phyloP scores from a whole-genome alignment of 1,284 basidiomycete genomes.

The Wolfiporia cocos region DNA sequence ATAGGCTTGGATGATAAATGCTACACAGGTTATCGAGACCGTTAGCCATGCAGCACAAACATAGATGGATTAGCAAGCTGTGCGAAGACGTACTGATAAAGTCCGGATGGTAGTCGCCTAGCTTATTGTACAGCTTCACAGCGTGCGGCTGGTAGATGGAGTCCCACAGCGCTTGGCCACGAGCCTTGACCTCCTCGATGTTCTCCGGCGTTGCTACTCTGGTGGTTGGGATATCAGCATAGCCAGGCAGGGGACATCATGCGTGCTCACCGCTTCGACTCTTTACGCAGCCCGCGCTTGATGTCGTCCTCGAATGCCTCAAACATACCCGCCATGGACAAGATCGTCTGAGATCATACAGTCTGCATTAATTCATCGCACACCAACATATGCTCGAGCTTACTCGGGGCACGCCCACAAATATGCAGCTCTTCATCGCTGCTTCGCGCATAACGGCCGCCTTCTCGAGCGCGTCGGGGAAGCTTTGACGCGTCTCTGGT shows the following conservation, averaged over 20 bases:
- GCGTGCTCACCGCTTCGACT: conserved; percentile 53
- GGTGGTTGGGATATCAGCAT: conserved; percentile 11
- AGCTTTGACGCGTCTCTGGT: conserved; percentile 33
- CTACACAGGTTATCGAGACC: conserved; percentile 28
- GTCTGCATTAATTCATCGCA: too few relatives aligned
- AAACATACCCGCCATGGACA: conserved; percentile 72
- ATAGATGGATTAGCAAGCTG: too few relatives aligned
- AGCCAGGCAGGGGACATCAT: too few relatives aligned
- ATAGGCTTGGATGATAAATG: conserved; percentile 93
- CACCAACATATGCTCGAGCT: too few relatives aligned
- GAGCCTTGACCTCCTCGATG: conserved; percentile 57
- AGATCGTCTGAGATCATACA: conserved; percentile 83
- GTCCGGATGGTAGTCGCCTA: conserved; percentile 81
- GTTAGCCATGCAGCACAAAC: too few relatives aligned
- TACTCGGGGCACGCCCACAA: conserved; percentile 88
- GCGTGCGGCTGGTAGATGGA: conserved; percentile 90
- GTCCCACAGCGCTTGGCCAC: conserved; percentile 78
- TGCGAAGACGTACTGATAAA: conserved; percentile 79
- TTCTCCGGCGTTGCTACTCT: conserved; percentile 61
- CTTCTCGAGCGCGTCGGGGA: conserved; percentile 53
- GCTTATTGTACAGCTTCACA: conserved; percentile 85
- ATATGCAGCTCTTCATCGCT: conserved; percentile 90
- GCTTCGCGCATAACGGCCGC: conserved; percentile 90
- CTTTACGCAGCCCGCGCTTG: conserved; percentile 57
- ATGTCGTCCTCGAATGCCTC: conserved; percentile 78